Conservation (phyloP, 352 stramenopile genomes). For the Globisporangium uncinulatum region DNA sequence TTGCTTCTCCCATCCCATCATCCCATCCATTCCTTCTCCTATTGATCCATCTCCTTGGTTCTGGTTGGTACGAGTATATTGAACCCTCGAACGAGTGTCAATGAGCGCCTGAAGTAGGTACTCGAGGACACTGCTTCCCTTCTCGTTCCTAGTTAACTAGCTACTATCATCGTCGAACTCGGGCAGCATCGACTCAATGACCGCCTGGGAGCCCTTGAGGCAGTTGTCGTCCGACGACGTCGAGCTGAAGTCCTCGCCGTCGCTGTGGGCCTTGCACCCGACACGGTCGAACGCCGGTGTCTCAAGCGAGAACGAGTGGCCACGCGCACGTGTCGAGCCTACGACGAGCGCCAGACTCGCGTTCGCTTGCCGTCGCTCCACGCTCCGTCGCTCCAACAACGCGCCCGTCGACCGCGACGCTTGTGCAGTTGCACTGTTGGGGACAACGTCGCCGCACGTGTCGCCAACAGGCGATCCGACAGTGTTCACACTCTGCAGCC, state of each 20-base stretch:
- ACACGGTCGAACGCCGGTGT: conserved; percentile 15
- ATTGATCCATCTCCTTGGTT: too few relatives aligned
- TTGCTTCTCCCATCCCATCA: too few relatives aligned
- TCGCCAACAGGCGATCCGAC: too few relatives aligned
- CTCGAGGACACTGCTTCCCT: not conserved
- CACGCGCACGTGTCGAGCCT: conserved; percentile 12
- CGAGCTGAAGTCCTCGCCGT: conserved; percentile 41
- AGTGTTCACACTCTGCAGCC: not conserved
- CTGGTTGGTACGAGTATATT: too few relatives aligned
- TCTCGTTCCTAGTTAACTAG: conserved; percentile 1
- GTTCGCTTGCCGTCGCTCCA: not conserved
- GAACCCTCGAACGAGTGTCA: too few relatives aligned
- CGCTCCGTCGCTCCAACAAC: not conserved
- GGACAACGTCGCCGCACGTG: too few relatives aligned
- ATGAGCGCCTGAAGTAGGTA: not conserved
- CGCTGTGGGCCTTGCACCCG: conserved; percentile 26
- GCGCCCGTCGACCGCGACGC: not conserved
- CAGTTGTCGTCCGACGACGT: conserved; percentile 24
- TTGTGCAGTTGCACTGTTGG: not conserved
- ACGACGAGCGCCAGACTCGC: conserved; percentile 1
- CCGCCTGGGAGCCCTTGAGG: conserved; percentile 13
- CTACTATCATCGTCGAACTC: conserved; percentile 8
- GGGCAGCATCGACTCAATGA: conserved; percentile 12
- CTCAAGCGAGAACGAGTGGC: conserved; percentile 34
- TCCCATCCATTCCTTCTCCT: too few relatives aligned